Base-by-base conservation (phyloP, 495 filamentous ascomycete species). In the Aspergillus ostianus region DNA sequence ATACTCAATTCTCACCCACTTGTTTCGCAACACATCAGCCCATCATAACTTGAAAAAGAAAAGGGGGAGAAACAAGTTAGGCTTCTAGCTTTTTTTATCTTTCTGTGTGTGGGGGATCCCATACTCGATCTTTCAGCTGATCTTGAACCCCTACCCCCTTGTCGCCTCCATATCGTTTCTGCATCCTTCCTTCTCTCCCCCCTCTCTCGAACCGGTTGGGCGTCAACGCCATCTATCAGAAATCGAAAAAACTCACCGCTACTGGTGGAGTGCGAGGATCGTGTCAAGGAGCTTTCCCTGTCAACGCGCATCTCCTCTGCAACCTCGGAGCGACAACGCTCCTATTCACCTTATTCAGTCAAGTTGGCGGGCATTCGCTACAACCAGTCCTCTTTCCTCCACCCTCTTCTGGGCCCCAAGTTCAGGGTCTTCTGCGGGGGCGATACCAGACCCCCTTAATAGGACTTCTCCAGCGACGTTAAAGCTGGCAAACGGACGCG, bases 371-470 rank as follows among this genome's bases (percentile, higher is more conserved):
- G 89, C 80, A 82, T 86, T 85, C 87, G 77, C 76, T 82, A 81
- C 74, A 75, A 80, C 73, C 77, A 85, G 82, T 88, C 90, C 77
- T 90, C 90, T 71, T 90, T 90, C 82, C 79, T 88, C 70, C 89
- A 90, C 83, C 93, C 93, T 83, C 91, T 97, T 76, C 88, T 95
- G 68, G 92, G 92, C 81, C 93, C 94, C 73, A 84, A 86, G 68
- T 83, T 85, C 79, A 87, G 92, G 91, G 90, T 91, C 84, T 93
- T 94, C 78, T 85, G 86, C 82, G 92, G 94, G 87, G 91, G 89
- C 82, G 90, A 93, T 81, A 94, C 92, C 82, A 93, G 94, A 83
- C 94, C 94, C 71, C 94, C 94, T 82, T 98, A 98, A 97, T 77
- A 93, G 77, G 82, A 69, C 77, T 79, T 82, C 3, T 51, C 56